phyloP scores from a whole-genome alignment of 1,284 basidiomycete genomes.

The Boletus semigastroideus region DNA sequence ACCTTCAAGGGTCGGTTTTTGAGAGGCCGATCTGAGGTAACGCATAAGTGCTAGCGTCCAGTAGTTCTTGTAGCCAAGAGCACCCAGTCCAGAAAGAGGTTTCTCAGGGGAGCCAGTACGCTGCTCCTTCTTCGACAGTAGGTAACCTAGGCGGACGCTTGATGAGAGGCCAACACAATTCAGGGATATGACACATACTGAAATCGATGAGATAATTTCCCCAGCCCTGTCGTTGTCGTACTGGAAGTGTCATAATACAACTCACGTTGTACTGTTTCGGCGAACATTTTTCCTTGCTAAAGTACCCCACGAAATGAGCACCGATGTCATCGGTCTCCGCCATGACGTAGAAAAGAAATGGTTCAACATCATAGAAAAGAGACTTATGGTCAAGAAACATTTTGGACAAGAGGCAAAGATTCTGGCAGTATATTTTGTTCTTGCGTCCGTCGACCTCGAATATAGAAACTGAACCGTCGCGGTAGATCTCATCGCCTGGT shows the following conservation, averaged over 20 bases:
- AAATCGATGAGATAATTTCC: conserved; percentile 95
- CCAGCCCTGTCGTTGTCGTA: conserved; percentile 93
- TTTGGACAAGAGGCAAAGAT: conserved; percentile 97
- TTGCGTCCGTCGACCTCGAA: conserved; percentile 98
- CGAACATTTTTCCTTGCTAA: conserved; percentile 98
- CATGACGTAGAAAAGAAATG: conserved; percentile 98
- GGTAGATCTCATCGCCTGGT: conserved; percentile 98
- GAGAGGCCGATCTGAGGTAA: conserved; percentile 66
- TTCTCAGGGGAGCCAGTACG: conserved; percentile 89
- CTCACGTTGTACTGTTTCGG: conserved; percentile 96
- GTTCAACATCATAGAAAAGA: conserved; percentile 99
- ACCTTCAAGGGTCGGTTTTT: conserved; percentile 75
- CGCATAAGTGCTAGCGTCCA: conserved; percentile 93
- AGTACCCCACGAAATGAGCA: conserved; percentile 96
- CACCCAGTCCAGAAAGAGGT: conserved; percentile 87
- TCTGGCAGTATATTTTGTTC: conserved; percentile 99
- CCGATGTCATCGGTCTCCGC: conserved; percentile 89
- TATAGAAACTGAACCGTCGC: conserved; percentile 85
- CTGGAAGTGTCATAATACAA: conserved; percentile 99
- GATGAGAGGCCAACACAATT: conserved; percentile 6
- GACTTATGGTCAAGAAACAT: conserved; percentile 99
- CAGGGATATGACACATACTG: conserved; percentile 63
- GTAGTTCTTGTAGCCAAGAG: conserved; percentile 91
- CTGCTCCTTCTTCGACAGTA: conserved; percentile 93
- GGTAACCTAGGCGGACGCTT: conserved; percentile 66